Base-by-base conservation (phyloP, 208 protist genomes). In the Trypanosoma melophagium region DNA sequence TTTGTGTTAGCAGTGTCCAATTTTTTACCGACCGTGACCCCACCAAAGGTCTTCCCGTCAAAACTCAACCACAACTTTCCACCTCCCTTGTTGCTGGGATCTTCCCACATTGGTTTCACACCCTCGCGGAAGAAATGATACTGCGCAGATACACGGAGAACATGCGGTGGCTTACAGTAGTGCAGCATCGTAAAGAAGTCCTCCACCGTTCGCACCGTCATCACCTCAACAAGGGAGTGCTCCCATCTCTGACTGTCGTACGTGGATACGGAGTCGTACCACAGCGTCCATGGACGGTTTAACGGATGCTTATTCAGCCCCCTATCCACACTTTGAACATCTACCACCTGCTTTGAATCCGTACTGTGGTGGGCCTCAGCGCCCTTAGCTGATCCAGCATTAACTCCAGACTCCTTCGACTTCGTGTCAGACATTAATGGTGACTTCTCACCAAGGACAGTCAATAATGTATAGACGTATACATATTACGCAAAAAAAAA, bases 91-190 rank as follows among this genome's bases (percentile, higher is more conserved):
- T 96, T 96, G n/a, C 76, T 89, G 1, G 79, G 68, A 70, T 96
- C 92, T 62, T 96, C 92, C 89, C 89, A 95, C 89, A 95, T 95
- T 28, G 92, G 92, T 74, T 95, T 94, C 22, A 96, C 84, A 24
- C 87, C 89, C 35, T 90, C 79, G 49, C 94, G 92, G 55, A 96
- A 96, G 60, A 96, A 91, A 74, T 96, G 92, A 60, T 95, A 96
- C 74, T 95, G 92, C 42, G 87, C 79, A 24, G 86, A 89, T 3
- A 84, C 82, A 49, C 81, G 81, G 49, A 96, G 73, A 13, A 85
- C 76, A 71, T 90, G 92, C 9, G 90, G 77, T 12, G 83, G 87
- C 62, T 96, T 96, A 74, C 93, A 91, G 69, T 86, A 87, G 44
- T 89, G 74, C 41, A 93, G 56, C 79, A 93, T 93, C 4, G 76